Base-by-base conservation (phyloP, 352 stramenopile genomes). In the Pythium folliculosum region DNA sequence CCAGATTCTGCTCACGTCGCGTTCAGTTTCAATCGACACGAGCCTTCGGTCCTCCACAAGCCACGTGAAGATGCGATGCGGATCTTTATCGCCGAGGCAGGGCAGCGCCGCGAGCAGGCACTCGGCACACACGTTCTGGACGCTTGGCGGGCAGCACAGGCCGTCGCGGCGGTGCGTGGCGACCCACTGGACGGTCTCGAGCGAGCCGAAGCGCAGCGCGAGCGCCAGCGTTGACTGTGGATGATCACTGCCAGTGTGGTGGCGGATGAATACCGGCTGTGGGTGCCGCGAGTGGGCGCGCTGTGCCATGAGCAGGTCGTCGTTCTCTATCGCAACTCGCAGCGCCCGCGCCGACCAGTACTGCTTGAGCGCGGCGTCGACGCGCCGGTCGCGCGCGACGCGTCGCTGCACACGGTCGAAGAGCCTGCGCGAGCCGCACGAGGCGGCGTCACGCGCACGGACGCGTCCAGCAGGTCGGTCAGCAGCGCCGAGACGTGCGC, bases 371-470 rank as follows among this genome's bases (percentile, higher is more conserved):
- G 43, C 55, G 5, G 23, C 9, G 25, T 51, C 16, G 43, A 53
- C 19, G 16, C n/a, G 13, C 8, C 14, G 14, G 17, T 63, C 43
- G 7, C 25, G 23, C n/a, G 23, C 5, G 23, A 63, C 40, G 4
- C 55, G 55, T 10, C 14, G 17, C 12, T 25, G 22, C 6, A 65
- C 59, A 12, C 49, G 59, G 14, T 65, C 59, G n/a, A 65, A 59
- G 23, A 65, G 49, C 47, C 48, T 23, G 30, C 40, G 21, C 32
- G 35, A 58, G n/a, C 48, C 59, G 47, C 48, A 1, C 3, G 7
- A 1, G 32, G 12, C 1, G 25, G 32, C 17, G 47, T 51, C 19
- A 44, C 4, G 1, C 27, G 35, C 8, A 45, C 22, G 30, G 59
- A 65, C 21, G n/a, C 9, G 32, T 65, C 59, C 9, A 65, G 48